Evolutionary conservation across 169 alveolate genomes (phyloP).

Genomic region (Plasmodium fragile): DNA sequence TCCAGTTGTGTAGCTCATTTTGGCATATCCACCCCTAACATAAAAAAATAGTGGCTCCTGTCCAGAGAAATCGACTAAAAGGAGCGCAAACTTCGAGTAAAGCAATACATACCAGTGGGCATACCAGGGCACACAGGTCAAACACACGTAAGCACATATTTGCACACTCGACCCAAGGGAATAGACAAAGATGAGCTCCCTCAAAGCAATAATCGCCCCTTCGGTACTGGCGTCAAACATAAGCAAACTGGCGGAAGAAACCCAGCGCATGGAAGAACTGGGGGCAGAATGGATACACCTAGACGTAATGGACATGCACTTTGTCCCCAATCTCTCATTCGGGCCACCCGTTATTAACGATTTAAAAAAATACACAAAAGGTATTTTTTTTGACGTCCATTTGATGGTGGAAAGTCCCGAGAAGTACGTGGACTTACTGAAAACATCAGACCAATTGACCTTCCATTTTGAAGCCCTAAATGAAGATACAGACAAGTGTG

Average conservation of each 20-base stretch:
- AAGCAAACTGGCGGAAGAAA: conserved; percentile 82
- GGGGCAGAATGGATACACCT: conserved; percentile 89
- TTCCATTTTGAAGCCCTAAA: conserved; percentile 90
- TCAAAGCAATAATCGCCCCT: conserved; percentile 83
- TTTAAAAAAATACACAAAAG: conserved; percentile 78
- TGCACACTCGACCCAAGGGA: background rate
- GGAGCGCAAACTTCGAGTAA: background rate
- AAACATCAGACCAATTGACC: conserved; percentile 87
- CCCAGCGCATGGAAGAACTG: conserved; percentile 72
- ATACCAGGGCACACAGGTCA: background rate
- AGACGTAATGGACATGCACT: conserved; percentile 82
- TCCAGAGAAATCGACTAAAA: background rate
- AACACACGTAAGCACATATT: background rate
- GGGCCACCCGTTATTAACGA: conserved; percentile 89
- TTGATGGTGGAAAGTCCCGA: conserved; percentile 89
- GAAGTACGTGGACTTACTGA: conserved; percentile 87
- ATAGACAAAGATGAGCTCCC: conserved; percentile 20
- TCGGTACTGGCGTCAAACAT: conserved; percentile 85
- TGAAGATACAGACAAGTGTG: conserved; percentile 48
- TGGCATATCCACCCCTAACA: background rate
- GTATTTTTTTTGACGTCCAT: conserved; percentile 90
- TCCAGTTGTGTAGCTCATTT: background rate
- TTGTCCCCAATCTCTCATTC: conserved; percentile 90
- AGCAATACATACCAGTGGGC: background rate
- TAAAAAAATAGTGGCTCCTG: background rate